Evolutionary conservation across 1,284 basidiomycete genomes (phyloP).

Genomic region (Porogramme epimiltina): DNA sequence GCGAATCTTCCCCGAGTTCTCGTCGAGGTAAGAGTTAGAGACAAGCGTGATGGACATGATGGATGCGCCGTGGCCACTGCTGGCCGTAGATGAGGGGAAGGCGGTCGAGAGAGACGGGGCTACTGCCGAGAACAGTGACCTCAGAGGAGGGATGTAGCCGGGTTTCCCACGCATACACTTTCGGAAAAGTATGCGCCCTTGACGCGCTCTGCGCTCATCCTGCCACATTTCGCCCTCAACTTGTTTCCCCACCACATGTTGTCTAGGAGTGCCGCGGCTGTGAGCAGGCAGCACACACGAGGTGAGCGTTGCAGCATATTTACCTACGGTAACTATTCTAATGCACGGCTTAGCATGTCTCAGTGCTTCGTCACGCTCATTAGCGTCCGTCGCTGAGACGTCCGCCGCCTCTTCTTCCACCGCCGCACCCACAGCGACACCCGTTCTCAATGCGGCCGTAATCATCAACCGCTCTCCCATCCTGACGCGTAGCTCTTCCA

Average conservation of each 20-base stretch:
- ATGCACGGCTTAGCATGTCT: conserved; percentile 17
- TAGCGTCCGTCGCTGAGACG: conserved; percentile 31
- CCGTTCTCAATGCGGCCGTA: conserved; percentile 51
- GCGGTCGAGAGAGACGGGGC: conserved; percentile 1
- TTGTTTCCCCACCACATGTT: conserved; percentile 33
- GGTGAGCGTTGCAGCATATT: conserved; percentile 25
- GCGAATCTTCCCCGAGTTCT: conserved; percentile 85
- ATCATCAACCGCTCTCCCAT: conserved; percentile 86
- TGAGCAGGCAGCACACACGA: conserved; percentile 35
- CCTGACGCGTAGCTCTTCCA: conserved; percentile 74
- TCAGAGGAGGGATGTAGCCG: conserved; percentile 11
- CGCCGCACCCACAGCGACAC: conserved; percentile 21
- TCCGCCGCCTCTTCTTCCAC: conserved; percentile 21
- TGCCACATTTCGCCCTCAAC: conserved; percentile 18
- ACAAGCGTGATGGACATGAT: conserved; percentile 82
- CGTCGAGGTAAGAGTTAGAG: conserved; percentile 87
- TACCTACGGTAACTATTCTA: background rate
- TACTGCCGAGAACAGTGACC: conserved; percentile 18
- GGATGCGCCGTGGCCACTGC: background rate
- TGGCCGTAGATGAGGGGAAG: conserved; percentile 3
- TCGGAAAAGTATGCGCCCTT: conserved; percentile 8
- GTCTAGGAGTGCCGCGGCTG: conserved; percentile 35
- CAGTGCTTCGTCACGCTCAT: conserved; percentile 27
- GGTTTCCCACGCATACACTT: conserved; percentile 16
- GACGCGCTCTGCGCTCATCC: background rate